These are phyloP conservation scores for Tetrahymena elliotti DNA, from an alignment of 73 alveolate genomes.

Conservation along the genomic window DNA sequence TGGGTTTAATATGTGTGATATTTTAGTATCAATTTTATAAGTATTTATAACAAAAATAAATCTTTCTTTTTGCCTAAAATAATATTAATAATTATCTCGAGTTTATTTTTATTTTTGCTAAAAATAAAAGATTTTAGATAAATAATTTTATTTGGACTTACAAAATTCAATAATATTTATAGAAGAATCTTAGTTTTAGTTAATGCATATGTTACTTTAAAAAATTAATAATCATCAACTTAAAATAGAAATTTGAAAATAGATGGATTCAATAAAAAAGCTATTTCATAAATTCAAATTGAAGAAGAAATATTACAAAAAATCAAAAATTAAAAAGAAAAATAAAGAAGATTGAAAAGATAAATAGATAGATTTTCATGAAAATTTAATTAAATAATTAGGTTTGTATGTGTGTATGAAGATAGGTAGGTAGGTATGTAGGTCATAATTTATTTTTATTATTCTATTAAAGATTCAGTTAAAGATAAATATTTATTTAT, in stretches of 20 bases:
- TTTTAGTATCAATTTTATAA: too few relatives aligned
- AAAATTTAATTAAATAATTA: too few relatives aligned
- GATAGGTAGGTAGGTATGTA: too few relatives aligned
- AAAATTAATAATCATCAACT: not conserved
- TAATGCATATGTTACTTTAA: not conserved
- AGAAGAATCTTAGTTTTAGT: too few relatives aligned
- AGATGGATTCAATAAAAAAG: not conserved
- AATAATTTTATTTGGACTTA: too few relatives aligned
- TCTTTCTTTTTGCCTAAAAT: not conserved
- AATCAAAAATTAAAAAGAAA: not conserved
- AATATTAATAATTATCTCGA: too few relatives aligned
- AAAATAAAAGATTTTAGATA: too few relatives aligned
- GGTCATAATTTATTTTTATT: too few relatives aligned
- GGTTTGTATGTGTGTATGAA: too few relatives aligned
- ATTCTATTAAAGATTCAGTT: not conserved
- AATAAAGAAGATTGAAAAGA: not conserved
- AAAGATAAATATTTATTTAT: not conserved
- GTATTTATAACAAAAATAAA: not conserved
- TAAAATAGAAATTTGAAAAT: not conserved
- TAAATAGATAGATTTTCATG: not conserved
- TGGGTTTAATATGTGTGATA: too few relatives aligned
- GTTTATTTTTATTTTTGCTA: too few relatives aligned
- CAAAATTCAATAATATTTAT: too few relatives aligned
- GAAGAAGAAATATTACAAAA: not conserved
- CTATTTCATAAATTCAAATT: not conserved